These are phyloP conservation scores for Mycena metata DNA, from an alignment of 768 basidiomycete genomes.

Conservation along the genomic window DNA sequence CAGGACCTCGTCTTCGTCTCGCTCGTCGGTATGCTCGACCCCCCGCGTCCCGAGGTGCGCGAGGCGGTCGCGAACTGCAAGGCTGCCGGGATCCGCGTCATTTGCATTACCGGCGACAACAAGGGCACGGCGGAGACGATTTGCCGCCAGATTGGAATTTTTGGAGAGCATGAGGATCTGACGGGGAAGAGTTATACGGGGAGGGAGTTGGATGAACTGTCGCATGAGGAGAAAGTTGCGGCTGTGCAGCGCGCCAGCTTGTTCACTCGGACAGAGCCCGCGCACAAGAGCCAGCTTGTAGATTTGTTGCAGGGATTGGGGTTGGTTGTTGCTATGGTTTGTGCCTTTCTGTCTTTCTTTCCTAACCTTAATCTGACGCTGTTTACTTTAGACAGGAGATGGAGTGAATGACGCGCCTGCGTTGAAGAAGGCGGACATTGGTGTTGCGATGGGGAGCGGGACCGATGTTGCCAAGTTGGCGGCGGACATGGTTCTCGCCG, in stretches of 20 bases:
- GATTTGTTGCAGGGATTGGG: constrained; percentile 93
- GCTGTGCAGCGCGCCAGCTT: constrained; percentile 91
- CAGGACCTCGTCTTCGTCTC: constrained; percentile 94
- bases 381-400: constrained; percentile 82
- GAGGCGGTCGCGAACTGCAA: constrained; percentile 90
- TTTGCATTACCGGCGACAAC: constrained; percentile 99
- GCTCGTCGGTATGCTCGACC: constrained; percentile 97
- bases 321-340: constrained; percentile 94
- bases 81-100: constrained; percentile 93
- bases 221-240: constrained; percentile 82
- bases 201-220: constrained; percentile 87
- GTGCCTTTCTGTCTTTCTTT: constrained; percentile 28
- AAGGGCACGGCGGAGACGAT: constrained; percentile 98
- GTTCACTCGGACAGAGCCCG: constrained; percentile 95
- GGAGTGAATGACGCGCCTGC: constrained; percentile 99
- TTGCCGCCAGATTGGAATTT: constrained; percentile 96
- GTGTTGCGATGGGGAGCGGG: constrained; percentile 98
- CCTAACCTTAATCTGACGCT: background rate
- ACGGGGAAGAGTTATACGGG: constrained; percentile 98
- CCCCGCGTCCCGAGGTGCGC: constrained; percentile 94
- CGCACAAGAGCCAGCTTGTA: constrained; percentile 94
- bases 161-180: constrained; percentile 87
- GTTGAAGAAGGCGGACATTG: constrained; percentile 96
- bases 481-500: constrained; percentile 97
- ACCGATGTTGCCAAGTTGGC: constrained; percentile 99